Conservation (phyloP, 768 basidiomycete genomes). For the Cytidiella melzeri region DNA sequence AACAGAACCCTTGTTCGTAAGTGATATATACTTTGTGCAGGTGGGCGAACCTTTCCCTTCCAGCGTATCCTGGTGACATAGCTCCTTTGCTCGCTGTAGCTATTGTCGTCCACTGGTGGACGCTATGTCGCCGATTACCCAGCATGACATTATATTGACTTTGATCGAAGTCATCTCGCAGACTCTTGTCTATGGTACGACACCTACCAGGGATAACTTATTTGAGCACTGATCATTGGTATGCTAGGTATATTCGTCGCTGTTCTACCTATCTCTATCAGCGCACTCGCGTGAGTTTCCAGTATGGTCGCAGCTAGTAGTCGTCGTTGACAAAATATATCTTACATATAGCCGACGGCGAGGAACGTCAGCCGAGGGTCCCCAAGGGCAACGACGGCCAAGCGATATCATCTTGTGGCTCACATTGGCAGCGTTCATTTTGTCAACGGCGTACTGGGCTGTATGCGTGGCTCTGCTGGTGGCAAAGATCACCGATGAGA, state of each 20-base stretch:
- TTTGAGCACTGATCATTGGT: too few relatives aligned
- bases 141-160: background rate
- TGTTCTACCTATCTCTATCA: background rate
- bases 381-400: too few relatives aligned
- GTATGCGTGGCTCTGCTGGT: background rate
- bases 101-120: background rate
- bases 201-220: background rate
- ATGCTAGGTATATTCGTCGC: background rate
- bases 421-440: background rate
- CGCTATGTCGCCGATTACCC: background rate
- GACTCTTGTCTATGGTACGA: background rate
- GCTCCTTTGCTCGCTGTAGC: too few relatives aligned
- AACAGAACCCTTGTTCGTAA: too few relatives aligned
- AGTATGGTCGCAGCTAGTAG: too few relatives aligned
- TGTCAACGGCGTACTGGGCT: background rate
- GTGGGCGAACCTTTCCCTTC: too few relatives aligned
- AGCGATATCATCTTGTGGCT: background rate
- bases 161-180: background rate
- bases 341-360: background rate
- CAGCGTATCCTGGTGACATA: too few relatives aligned
- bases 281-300: background rate
- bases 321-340: too few relatives aligned
- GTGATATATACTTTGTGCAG: too few relatives aligned
- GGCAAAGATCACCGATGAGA: background rate
- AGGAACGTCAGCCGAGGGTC: too few relatives aligned